Percentiles rank a stretch among this genome's conserved stretches.
phyloP scores from a whole-genome alignment of 257 asterid species.

The Eustoma russellianum region DNA sequence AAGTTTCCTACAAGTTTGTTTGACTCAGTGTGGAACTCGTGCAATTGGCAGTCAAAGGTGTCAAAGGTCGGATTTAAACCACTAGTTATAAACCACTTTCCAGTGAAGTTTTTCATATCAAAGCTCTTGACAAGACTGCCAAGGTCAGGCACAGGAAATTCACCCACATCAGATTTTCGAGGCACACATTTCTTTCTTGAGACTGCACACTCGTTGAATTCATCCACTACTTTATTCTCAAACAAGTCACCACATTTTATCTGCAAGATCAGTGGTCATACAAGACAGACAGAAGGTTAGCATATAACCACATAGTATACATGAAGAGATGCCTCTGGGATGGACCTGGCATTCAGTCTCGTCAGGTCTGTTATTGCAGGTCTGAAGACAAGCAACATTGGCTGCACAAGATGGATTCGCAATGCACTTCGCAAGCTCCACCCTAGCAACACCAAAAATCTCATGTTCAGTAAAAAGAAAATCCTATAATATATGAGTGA shows the following conservation, averaged over 20 bases:
- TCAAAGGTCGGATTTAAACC: conserved; percentile 94
- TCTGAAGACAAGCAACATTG: conserved; percentile 85
- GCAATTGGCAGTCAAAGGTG: conserved; percentile 83
- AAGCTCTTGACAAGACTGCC: conserved; percentile 57
- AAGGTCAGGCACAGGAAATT: conserved; percentile 82
- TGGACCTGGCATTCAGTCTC: conserved; percentile 97
- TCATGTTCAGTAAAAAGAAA: neutral
- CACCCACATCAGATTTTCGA: conserved; percentile 90
- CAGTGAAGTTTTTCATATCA: conserved; percentile 62
- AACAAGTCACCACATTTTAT: conserved; percentile 93
- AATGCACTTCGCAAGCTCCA: conserved; percentile 87
- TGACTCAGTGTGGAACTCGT: conserved; percentile 78
- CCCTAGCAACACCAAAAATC: conserved; percentile 30
- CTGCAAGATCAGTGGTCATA: conserved; percentile 33
- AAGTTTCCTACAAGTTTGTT: conserved; percentile 60
- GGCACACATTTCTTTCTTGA: conserved; percentile 97
- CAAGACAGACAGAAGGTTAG: neutral
- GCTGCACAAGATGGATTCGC: conserved; percentile 96
- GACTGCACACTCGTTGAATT: conserved; percentile 95
- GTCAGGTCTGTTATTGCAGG: conserved; percentile 91
- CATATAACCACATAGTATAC: neutral
- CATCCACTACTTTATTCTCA: conserved; percentile 75
- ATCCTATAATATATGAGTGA: neutral
- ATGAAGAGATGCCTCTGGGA: conserved; percentile 5
- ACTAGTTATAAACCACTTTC: conserved; percentile 84